These are phyloP conservation scores for Ophiocordyceps robertsii DNA, from an alignment of 2,329 filamentous ascomycete genomes.

Conservation along the genomic window DNA sequence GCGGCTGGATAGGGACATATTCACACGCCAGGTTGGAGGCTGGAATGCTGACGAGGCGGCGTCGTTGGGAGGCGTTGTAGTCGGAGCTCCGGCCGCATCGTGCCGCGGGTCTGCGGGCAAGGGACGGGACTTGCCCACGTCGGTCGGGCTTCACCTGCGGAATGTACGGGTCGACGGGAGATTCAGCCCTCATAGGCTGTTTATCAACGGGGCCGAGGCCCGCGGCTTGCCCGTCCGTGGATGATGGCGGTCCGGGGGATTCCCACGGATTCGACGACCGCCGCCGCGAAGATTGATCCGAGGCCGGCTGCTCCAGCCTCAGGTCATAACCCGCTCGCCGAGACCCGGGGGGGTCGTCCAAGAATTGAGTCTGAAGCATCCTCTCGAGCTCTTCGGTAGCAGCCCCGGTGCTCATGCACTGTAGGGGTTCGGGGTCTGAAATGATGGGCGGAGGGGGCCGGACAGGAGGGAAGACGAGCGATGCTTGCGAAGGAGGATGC, in stretches of 20 bases:
- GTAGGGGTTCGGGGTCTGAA: not conserved
- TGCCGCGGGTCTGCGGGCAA: not conserved
- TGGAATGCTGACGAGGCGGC: no score
- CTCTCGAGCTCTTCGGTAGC: conserved; percentile 15
- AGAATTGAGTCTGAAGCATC: conserved; percentile 7
- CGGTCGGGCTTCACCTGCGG: conserved; percentile 2
- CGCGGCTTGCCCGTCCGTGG: conserved; percentile 7
- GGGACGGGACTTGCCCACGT: not conserved
- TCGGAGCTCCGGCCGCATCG: not conserved
- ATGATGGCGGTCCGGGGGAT: conserved; percentile 11
- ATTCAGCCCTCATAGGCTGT: conserved; percentile 6
- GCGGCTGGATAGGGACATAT: no score
- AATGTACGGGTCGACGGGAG: conserved; percentile 6
- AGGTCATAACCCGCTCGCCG: not conserved
- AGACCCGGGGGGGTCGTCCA: not conserved
- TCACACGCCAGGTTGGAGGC: no score
- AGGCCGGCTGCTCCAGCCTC: not conserved
- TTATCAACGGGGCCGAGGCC: conserved; percentile 10
- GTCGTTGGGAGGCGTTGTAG: not conserved
- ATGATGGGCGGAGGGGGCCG: not conserved
- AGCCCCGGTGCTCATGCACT: conserved; percentile 7
- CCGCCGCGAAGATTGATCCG: conserved; percentile 16
- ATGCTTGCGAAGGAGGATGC: not conserved
- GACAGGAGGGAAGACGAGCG: not conserved
- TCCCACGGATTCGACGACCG: conserved; percentile 32